These are phyloP conservation scores for Halteria grandinella DNA, from an alignment of 73 alveolate species.

Conservation along the genomic window DNA sequence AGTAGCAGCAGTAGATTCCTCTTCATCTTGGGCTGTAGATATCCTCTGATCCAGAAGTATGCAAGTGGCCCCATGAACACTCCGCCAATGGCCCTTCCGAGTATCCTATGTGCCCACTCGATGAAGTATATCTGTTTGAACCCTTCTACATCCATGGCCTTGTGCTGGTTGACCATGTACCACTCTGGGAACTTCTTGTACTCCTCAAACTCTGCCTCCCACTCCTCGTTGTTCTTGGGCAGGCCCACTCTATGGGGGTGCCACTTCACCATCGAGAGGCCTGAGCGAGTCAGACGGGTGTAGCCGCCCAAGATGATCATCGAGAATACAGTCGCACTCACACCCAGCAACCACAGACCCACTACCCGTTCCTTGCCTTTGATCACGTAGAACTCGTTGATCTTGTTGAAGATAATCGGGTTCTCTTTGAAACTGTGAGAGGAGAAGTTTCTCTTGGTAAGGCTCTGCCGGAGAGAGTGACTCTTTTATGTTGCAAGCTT, in stretches of 20 bases:
- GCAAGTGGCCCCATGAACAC: slow-evolving; percentile 74
- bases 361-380: slow-evolving; percentile 61
- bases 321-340: slow-evolving; percentile 82
- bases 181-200: slow-evolving; percentile 89
- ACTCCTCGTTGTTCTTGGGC: slow-evolving; percentile 79
- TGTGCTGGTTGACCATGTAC: slow-evolving; percentile 44
- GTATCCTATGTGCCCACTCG: slow-evolving; percentile 87
- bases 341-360: slow-evolving; percentile 85
- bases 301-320: slow-evolving; percentile 89
- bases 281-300: slow-evolving; percentile 87
- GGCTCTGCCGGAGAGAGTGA: too few species aligned
- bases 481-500: too few species aligned
- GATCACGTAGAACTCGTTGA: slow-evolving; percentile 31
- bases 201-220: slow-evolving; percentile 86
- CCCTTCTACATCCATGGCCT: slow-evolving; percentile 78
- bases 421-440: too few species aligned
- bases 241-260: slow-evolving; percentile 73
- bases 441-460: too few species aligned
- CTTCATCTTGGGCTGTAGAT: slow-evolving; percentile 66
- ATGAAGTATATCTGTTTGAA: slow-evolving; percentile 79
- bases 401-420: slow-evolving; percentile 44
- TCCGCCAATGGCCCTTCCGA: slow-evolving; percentile 80
- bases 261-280: slow-evolving; percentile 93
- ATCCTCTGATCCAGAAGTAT: slow-evolving; percentile 71
- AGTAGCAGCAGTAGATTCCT: slow-evolving; percentile 56